Evolutionary conservation across 73 alveolate genomes (phyloP).

Genomic region (Stentor roeselii): DNA sequence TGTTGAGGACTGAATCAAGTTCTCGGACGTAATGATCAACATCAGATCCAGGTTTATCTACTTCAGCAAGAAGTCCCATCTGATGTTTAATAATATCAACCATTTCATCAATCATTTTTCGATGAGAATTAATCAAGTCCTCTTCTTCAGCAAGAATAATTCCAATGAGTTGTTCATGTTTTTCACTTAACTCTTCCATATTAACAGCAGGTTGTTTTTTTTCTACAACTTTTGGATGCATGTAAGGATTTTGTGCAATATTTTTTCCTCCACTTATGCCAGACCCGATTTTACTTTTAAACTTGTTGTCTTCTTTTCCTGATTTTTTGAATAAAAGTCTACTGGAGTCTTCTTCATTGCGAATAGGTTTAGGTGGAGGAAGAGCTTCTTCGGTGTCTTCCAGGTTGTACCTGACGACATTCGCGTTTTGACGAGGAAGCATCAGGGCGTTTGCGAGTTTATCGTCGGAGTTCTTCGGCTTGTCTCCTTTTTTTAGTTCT

Average conservation of each 20-base stretch:
- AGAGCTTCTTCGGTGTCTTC: not conserved
- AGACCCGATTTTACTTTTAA: not conserved
- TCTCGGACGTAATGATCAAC: constrained; percentile 93
- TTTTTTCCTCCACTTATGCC: constrained; percentile 1
- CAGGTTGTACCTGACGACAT: not conserved
- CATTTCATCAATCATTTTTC: constrained; percentile 95
- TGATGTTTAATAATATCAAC: constrained; percentile 94
- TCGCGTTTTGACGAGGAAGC: constrained; percentile 29
- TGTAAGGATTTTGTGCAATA: not conserved
- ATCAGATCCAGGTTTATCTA: constrained; percentile 98
- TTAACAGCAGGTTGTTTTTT: not conserved
- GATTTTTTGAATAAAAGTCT: not conserved
- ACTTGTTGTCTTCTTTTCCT: not conserved
- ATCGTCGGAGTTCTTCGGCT: constrained; percentile 26
- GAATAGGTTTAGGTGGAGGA: constrained; percentile 9
- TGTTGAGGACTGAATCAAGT: constrained; percentile 80
- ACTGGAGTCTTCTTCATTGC: not conserved
- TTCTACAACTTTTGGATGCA: not conserved
- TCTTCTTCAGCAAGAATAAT: constrained; percentile 24
- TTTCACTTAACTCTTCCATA: not conserved
- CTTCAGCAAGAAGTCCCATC: constrained; percentile 94
- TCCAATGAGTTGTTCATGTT: constrained; percentile 14
- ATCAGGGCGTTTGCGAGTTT: constrained; percentile 28
- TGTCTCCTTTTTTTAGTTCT: constrained; percentile 89
- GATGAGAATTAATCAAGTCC: constrained; percentile 90